A percentile compares a stretch with the other conserved stretches of the same genome.
These are phyloP conservation scores for Dentiscutata heterogama DNA, from an alignment of 371 early-diverging fungal genomes.

Conservation along the genomic window DNA sequence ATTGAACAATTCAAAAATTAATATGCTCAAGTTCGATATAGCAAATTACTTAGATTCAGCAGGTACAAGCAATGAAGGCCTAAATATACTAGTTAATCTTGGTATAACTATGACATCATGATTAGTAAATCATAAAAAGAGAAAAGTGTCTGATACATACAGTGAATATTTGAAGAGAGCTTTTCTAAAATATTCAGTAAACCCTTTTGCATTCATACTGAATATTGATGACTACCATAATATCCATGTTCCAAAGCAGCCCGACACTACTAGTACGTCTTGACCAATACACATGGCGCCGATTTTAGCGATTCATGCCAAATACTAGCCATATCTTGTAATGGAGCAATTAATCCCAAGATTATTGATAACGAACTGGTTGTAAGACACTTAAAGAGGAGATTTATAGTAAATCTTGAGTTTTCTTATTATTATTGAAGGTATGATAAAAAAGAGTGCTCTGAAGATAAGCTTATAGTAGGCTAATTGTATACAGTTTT, in stretches of 20 bases:
- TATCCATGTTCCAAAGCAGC: background rate
- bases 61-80: too few relatives aligned
- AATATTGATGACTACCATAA: background rate
- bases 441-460: background rate
- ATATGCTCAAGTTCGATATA: background rate
- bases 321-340: background rate
- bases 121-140: background rate
- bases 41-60: conserved; percentile 39
- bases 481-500: conserved; percentile 16
- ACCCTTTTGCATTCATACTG: background rate
- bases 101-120: background rate
- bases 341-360: background rate
- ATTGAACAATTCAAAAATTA: background rate
- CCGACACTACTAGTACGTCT: background rate
- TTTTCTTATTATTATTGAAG: background rate
- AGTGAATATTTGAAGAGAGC: background rate
- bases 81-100: background rate
- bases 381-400: background rate
- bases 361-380: background rate
- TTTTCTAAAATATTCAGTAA: background rate
- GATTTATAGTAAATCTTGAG: conserved; percentile 25
- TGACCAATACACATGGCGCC: background rate
- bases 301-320: background rate
- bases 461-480: conserved; percentile 1
- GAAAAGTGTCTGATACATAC: background rate